Conservation (phyloP, 106 monocot species). For the Allium sativum region DNA sequence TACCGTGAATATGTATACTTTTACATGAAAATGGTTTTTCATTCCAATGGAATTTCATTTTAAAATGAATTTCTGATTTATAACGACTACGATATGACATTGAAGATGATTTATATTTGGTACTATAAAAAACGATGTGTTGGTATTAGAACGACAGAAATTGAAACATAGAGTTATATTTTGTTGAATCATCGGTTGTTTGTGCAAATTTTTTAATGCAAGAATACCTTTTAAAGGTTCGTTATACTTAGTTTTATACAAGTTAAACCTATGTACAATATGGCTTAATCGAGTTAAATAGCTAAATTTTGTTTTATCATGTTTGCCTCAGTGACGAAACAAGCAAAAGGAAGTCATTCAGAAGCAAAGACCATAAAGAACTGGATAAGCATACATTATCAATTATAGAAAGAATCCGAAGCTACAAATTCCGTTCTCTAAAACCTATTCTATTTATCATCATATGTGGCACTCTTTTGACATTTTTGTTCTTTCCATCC, state of each 20-base stretch:
- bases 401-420: slow-evolving; percentile 18
- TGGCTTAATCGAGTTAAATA: background rate
- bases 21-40: no score
- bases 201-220: background rate
- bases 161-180: no score
- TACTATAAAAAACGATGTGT: no score
- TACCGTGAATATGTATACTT: no score
- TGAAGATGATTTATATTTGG: no score
- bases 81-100: no score
- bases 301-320: background rate
- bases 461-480: slow-evolving; percentile 26
- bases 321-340: slow-evolving; percentile 23
- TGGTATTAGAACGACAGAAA: no score
- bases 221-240: background rate
- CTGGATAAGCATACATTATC: slow-evolving; percentile 16
- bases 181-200: background rate
- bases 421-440: slow-evolving; percentile 26
- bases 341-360: slow-evolving; percentile 20
- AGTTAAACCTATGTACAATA: background rate
- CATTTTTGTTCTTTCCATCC: slow-evolving; percentile 19
- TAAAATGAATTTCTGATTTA: no score
- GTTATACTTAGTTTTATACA: background rate
- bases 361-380: slow-evolving; percentile 23
- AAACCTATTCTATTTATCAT: slow-evolving; percentile 15
- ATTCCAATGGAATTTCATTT: no score